phyloP scores from a whole-genome alignment of 2,329 filamentous ascomycete species.

The Aspergillus uvarum region DNA sequence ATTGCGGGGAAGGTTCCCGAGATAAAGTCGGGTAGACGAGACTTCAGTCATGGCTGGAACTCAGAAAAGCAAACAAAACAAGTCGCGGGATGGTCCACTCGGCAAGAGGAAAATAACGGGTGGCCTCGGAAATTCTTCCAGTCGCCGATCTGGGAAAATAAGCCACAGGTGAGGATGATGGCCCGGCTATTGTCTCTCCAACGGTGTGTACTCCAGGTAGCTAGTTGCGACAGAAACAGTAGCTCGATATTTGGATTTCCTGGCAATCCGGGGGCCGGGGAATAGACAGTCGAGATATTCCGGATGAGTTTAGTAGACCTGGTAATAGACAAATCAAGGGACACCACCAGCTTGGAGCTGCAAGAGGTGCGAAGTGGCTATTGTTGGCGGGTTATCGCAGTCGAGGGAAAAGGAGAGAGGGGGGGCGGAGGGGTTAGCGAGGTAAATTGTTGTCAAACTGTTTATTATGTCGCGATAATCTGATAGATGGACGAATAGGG shows the following conservation, averaged over 20 bases:
- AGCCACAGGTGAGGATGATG: not conserved
- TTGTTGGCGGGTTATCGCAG: not conserved
- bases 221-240: not conserved
- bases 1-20: slow-evolving; percentile 95
- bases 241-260: not conserved
- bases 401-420: not conserved
- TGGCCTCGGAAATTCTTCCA: slow-evolving; percentile 2
- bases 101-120: not conserved
- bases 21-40: slow-evolving; percentile 90
- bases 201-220: not conserved
- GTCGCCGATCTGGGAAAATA: not conserved
- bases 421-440: not conserved
- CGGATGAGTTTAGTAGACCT: not conserved
- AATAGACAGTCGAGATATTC: not conserved
- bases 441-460: not conserved
- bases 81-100: not conserved
- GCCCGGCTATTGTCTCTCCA: not conserved
- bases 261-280: not conserved
- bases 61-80: not conserved
- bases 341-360: not conserved
- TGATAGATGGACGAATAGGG: not conserved
- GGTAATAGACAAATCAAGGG: too few relatives aligned
- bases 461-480: too few relatives aligned
- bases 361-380: not conserved
- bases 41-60: slow-evolving; percentile 71